Evolutionary conservation across 306 rosid species (phyloP), one percentile per base, ranked within the genome.

Genomic region (Cucurbita argyrosperma): DNA sequence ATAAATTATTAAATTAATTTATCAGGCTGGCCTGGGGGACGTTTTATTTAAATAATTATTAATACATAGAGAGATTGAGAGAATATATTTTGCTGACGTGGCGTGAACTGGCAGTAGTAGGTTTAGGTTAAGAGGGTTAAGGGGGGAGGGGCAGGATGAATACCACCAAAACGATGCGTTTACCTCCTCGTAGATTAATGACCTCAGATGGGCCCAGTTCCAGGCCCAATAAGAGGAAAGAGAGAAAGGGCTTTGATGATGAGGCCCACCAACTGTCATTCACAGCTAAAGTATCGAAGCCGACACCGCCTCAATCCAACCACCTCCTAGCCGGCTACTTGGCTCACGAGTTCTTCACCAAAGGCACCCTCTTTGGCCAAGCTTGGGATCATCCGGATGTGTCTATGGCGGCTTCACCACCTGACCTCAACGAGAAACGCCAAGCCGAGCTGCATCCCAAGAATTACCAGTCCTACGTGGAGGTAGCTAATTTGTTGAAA

Each of bases 161-260:
- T 77, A 64, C 71, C 51, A 94, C 98, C 84, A 94, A 94, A 89
- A 86, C 95, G 87, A 90, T 94, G 97, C 97, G 96, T 84, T 86
- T 89, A 5, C 97, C 98, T 12, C 98, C 98, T 49, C 98, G 97
- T 51, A 90, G 97, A 15, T 78, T 84, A 26, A 74, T 82, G 76
- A 89, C 96, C 84, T 74, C 87, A 5, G 40, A 61, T 2, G 11
- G 47, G 68, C 69, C 69, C 69, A 38, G 1, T 35, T 3, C 37
- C 15, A 21, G 38, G 37, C 65, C 68, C 70, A 84, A 64, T 52
- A 94, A 90, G 88, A 80, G 94, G 45, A 90, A 86, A 80, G 97
- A 90, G 52, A 74, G 85, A 82, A 94, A 83, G 39, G 83, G 78
- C 47, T 53, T 74, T 49, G 82, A 50, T 50, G 54, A 92, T 8